Base-by-base conservation (phyloP, 495 filamentous ascomycete genomes). In the Choiromyces venosus region DNA sequence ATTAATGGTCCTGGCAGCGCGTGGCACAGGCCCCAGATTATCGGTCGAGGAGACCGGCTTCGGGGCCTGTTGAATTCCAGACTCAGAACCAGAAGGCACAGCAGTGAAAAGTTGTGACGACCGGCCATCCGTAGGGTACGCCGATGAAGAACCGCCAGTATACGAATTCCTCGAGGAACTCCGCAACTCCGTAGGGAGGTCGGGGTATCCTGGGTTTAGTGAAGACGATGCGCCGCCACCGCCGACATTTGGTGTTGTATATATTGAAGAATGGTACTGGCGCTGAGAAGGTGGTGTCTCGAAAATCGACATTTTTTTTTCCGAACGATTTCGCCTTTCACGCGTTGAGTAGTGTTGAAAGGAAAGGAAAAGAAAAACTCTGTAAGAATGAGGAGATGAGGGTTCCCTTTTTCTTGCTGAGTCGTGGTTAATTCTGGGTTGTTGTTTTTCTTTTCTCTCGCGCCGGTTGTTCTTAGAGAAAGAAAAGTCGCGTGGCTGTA, bases 1-100 rank as follows among this genome's bases (percentile, higher is more conserved):
- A 84, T 94, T 95, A 79, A 99, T 88, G n/a, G 90, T 93, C 44
- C 85, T 85, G 61, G 93, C 91, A 10, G 92, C 95, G 78, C 93
- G 91, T 71, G 91, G 88, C 72, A 96, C 85, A 1, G 92, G 90
- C 70, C 87, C 87, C 77, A 90, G 81, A 56, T 75, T 74, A 25
- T 81, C 80, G 16, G 78, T 76, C 8, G 78, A 71, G 35, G 68
- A 66, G 7, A 56, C 75, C 37, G 70, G 71, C 39, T 66, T 67
- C 37, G 65, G 68, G n/a, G 33, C 44, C 65, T 72, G 74, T 61
- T 70, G 72, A 16, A 66, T 66, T 10, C 25, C 10, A 46, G 36
- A n/a, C 39, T 56, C 38, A n/a, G 38, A 68, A 67, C 71, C 38
- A 37, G 67, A 40, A 39, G 29, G 64, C 37, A 37, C 75, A 18